Evolutionary conservation across 352 stramenopile species (phyloP), one percentile per base, ranked within the genome.

Genomic region (Aphanomyces invadans): DNA sequence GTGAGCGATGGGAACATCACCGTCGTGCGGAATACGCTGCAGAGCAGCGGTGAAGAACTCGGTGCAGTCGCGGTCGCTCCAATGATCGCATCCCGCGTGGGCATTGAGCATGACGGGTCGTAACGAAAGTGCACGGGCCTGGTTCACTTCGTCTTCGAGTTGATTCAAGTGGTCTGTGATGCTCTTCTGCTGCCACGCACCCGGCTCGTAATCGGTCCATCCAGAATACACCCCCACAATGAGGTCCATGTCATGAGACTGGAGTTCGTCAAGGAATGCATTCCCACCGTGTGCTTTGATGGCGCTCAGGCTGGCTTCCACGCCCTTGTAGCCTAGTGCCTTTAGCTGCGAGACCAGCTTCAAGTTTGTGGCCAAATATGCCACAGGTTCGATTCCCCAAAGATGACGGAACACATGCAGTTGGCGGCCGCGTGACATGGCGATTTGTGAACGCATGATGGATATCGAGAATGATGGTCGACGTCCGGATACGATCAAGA

Each of bases 11-110:
- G 60, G 60, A 33, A 67, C 57, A 12, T 57, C 49, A 15, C 36
- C 36, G 26, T 48, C 31, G 9, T 38, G 29, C 9, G 29, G 15
- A 15, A 67, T 67, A 2, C 4, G 2, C n/a, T 57, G 26, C 10
- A 29, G 23, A 17, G 60, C 60, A 7, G 60, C 60, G 17, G 21
- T 25, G 12, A 79, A 80, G 61, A 86, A 86, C 39, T 83, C 76
- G 63, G 90, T 82, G 69, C 86, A 94, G 11, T 77, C 73, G 33
- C 90, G 80, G 49, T 82, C 83, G 59, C 89, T 91, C 36, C 73
- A 89, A 65, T 84, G 76, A 52, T 89, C 81, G 33, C 73, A 76
- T 12, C 81, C 81, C 0, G 81, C 80, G 68, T 89, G 81, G 12
- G 71, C 81, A 45, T 89, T 89, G 61, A 87, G 71, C 55, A 76